Evolutionary conservation across 2,329 filamentous ascomycete genomes (phyloP), one percentile per base, ranked within the genome.

Genomic region (Trichoderma oligosporum): DNA sequence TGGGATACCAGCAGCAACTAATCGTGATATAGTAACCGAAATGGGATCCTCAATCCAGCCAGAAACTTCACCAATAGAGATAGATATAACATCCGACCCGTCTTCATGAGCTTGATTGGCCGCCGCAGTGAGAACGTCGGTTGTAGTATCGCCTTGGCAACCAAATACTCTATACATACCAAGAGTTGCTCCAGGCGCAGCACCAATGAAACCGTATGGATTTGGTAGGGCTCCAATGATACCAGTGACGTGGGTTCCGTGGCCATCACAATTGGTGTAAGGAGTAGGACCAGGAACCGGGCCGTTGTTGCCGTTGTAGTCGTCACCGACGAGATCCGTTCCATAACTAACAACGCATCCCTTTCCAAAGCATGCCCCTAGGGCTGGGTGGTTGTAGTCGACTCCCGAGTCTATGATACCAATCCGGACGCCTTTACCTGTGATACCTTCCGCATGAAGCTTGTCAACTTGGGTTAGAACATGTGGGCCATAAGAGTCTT

Each of bases 401-500:
- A 77, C 58, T 63, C 80, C 80, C 16, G 74, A 78, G 62, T 83
- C 81, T 22, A 83, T 72, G 7, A 83, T 69, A 39, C 71, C 80
- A 64, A 83, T 70, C 61, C 77, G 80, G 68, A 83, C 70, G 16
- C 79, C 81, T 61, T 76, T 75, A 31, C 81, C 81, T 0, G 73
- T 77, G 56, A 77, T 61, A 0, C 78, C 79, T 56, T 76, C 67
- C 9, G 74, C 75, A 25, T 73, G 74, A 29, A 83, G 69, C 71
- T 78, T 77, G 65, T 81, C 76, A 14, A 83, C 75, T 66, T 82
- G 79, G 1, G 79, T 82, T 77, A 81, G 80, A 58, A 78, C 64
- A 51, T 83, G 81, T 0, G 79, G 74, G 2, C 36, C 35, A 33
- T 51, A 57, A 4, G 33, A 44, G 14, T 57, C 55, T 2, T 39